Evolutionary conservation across 2,329 filamentous ascomycete genomes (phyloP).

Genomic region (Trichoderma polysporum): DNA sequence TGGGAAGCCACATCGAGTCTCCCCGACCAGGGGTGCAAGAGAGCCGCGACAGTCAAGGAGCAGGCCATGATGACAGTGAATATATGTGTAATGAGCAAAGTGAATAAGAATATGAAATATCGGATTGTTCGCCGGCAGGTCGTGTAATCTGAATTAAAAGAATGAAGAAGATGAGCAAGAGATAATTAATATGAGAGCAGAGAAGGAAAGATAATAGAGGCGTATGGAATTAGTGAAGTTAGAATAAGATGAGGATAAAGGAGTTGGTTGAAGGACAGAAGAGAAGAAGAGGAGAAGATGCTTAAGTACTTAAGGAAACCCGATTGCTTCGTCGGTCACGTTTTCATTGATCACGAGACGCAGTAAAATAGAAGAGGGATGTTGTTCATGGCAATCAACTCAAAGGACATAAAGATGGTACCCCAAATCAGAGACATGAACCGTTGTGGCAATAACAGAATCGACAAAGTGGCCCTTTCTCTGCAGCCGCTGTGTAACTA

Average conservation of each 20-base stretch:
- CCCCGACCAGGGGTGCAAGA: constrained; percentile 7
- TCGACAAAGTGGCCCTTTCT: neutral
- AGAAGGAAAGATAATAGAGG: fast-evolving
- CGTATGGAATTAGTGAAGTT: neutral
- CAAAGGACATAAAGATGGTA: neutral
- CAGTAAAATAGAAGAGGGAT: neutral
- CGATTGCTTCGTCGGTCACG: neutral
- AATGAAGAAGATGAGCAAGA: neutral
- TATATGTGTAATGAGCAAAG: neutral
- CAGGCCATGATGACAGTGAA: neutral
- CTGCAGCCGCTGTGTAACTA: too few relatives aligned
- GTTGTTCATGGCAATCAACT: neutral
- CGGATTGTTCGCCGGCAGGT: too few relatives aligned
- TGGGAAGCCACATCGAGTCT: neutral
- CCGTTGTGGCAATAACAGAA: neutral
- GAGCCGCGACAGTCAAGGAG: neutral
- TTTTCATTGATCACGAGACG: neutral
- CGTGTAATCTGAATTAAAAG: neutral
- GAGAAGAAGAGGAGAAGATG: neutral
- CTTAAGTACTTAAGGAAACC: neutral
- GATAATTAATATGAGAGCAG: too few relatives aligned
- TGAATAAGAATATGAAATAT: neutral
- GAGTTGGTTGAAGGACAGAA: neutral
- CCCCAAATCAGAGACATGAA: neutral
- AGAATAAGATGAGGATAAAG: neutral